Conservation (phyloP, 139 green algal genomes). For the Auxenochlorella pyrenoidosa region DNA sequence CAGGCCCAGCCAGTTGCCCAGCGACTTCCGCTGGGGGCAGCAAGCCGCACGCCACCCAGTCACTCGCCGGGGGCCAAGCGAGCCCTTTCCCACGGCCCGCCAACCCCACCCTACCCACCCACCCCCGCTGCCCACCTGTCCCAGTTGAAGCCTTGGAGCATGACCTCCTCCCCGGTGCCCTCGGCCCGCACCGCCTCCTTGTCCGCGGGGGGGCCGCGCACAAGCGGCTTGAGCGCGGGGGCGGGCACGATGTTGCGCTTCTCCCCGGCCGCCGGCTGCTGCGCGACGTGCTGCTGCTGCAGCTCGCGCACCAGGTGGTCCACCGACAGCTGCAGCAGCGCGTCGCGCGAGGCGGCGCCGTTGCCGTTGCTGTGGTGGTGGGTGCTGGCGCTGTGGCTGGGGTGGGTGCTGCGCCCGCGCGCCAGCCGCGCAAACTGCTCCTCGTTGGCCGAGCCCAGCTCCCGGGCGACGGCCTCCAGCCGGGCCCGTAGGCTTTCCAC, state of each 20-base stretch:
- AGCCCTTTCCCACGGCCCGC: too few species aligned
- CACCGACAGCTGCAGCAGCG: conserved; percentile 16
- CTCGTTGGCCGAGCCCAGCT: conserved; percentile 34
- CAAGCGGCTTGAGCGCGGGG: conserved; percentile 3
- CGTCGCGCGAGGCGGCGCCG: background rate
- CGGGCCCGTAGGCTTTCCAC: background rate
- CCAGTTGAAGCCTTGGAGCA: conserved; percentile 70
- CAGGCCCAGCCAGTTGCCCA: too few species aligned
- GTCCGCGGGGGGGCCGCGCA: background rate
- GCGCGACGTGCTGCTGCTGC: conserved; percentile 13
- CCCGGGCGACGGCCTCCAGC: conserved; percentile 27
- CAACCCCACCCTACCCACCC: too few species aligned
- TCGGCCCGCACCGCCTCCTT: conserved; percentile 36
- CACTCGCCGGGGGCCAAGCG: too few species aligned
- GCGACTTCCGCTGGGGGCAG: too few species aligned
- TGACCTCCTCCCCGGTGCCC: conserved; percentile 91
- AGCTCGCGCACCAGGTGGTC: conserved; percentile 13
- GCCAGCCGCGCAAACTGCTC: conserved; percentile 52
- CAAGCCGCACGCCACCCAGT: too few species aligned
- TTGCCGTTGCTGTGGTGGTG: background rate
- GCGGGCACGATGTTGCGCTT: conserved; percentile 43
- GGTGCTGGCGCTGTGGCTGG: conserved; percentile 6
- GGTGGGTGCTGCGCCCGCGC: too few species aligned
- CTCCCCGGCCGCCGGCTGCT: background rate
- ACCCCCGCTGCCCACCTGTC: conserved; percentile 8